phyloP scores from a whole-genome alignment of 768 basidiomycete species.

The Lanmaoa rubissima region DNA sequence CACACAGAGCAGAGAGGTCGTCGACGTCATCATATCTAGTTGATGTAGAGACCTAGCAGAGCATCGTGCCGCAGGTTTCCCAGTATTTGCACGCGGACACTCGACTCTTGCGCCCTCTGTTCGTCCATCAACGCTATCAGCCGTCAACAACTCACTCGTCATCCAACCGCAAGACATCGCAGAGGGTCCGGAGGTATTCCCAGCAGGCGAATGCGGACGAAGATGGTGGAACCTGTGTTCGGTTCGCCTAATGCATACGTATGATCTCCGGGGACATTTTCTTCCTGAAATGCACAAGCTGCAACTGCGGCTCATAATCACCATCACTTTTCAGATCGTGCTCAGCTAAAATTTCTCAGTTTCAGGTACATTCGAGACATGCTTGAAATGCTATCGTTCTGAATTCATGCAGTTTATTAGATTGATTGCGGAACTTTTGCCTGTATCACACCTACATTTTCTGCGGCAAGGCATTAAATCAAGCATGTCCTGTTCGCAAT shows the following conservation, averaged over 20 bases:
- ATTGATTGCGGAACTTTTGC: constrained; percentile 86
- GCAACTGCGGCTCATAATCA: constrained; percentile 80
- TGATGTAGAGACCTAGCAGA: constrained; percentile 83
- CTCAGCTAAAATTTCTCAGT: constrained; percentile 37
- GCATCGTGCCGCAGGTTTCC: constrained; percentile 65
- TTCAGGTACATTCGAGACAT: constrained; percentile 47
- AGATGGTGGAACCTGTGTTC: too few species aligned
- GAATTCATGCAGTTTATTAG: constrained; percentile 75
- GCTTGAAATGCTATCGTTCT: constrained; percentile 11
- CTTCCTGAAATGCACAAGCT: constrained; percentile 99
- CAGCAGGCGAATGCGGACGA: too few species aligned
- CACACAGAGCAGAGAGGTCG: constrained; percentile 65
- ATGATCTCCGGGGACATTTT: constrained; percentile 94
- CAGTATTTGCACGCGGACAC: constrained; percentile 78
- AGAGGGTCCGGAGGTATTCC: too few species aligned
- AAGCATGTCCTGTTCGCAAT: constrained; percentile 98
- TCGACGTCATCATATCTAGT: constrained; percentile 80
- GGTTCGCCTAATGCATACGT: constrained; percentile 93
- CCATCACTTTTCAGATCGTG: neutral
- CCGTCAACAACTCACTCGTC: constrained; percentile 62
- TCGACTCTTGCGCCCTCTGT: constrained; percentile 86
- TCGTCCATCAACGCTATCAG: constrained; percentile 52
- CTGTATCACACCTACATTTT: constrained; percentile 91
- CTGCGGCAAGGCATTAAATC: constrained; percentile 93
- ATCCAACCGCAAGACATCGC: constrained; percentile 40